Base-by-base conservation (phyloP, 1,284 basidiomycete species). In the Ustanciosporium gigantosporum region DNA sequence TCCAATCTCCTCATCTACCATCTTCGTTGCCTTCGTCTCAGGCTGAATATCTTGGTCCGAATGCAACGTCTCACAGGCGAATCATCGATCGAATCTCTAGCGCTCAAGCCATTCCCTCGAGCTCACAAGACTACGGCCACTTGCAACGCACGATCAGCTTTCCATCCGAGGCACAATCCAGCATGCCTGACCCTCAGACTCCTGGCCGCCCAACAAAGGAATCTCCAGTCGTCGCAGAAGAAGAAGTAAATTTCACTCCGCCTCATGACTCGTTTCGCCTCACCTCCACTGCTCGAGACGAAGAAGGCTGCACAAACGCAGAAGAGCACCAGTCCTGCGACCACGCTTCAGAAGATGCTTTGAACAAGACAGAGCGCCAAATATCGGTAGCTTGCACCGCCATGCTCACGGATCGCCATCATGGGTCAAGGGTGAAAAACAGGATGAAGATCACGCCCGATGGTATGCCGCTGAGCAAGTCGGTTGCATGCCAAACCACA, bases 181-280 rank as follows among this genome's bases (percentile, higher is more conserved):
- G 5, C 31, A 24, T 7, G 16, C 9, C 16, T 31, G 23, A 7
- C 24, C 19, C n/a, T 29, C 11, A 36, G 22, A 24, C 34, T 39
- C 8, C 46, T 31, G n/a, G n/a, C n/a, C n/a, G n/a, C n/a, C n/a
- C n/a, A n/a, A n/a, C n/a, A n/a, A n/a, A n/a, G n/a, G n/a, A n/a
- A n/a, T n/a, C n/a, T n/a, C n/a, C n/a, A 19, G 35, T 40, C 9
- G 16, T 16, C 11, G 22, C 25, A 2, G 34, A 20, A 9, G 21
- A 15, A 5, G 23, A 39, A 17, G 21, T 41, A 61, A 61, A 55
- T 61, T 61, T 61, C 50, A 37, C 39, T 32, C 42, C 46, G 57
- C 57, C 57, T 61, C 46, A 61, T 61, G 57, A 61, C 24, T 53
- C 38, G 46, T 50, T 31, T 24, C 43, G 40, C 40, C 42, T 47